Base-by-base conservation (phyloP, 2,329 filamentous ascomycete genomes). In the Zelopaecilomyces penicillatus region DNA sequence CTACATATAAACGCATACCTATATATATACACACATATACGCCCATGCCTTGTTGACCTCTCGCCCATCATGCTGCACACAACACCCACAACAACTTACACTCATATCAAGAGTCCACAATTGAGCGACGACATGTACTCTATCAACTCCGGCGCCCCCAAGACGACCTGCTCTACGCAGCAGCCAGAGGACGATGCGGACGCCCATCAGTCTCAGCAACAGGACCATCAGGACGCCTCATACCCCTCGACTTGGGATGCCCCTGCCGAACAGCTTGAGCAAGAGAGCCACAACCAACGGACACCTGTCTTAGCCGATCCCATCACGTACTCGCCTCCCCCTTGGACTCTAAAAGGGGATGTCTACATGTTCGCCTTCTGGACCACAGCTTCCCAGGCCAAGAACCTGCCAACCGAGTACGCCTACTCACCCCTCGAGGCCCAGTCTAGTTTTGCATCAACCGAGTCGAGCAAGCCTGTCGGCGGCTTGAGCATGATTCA, bases 401-500 rank as follows among this genome's bases (percentile, higher is more conserved):
- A 50, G 12, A 52, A 59, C 6, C 61, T 72, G 8, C 60, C 65
- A 3, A 40, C 31, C 1, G 47, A 55, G 0, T 57, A 69, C 36
- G 55, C 68, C 5, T 75, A 70, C 54, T 69, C 69, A 1, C 69
- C 71, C 3, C 66, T 76, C 8, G 73, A 76, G 52, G 64, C 57
- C 5, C 46, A 49, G 0, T 71, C 71, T 0, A 32, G 50, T 1
- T 75, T 67, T 45, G 64, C 68, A 31, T 50, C 45, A 41, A 5
- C 45, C 43, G 37, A 52, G 1, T 50, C 55, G 1, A 60, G 63
- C n/a, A 54, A 58, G 31, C 62, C 67, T 4, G 50, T 64, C 11
- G 71, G 73, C 11, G 73, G 74, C 0, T 49, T 75, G 6, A 63
- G 67, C 49, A 69, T 71, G 60, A 58, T 76, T 11, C 72, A 75